Percentiles rank a stretch among this genome's conserved stretches.
phyloP scores from a whole-genome alignment of 1,284 basidiomycete genomes.

The Pseudozyma flocculosa region DNA sequence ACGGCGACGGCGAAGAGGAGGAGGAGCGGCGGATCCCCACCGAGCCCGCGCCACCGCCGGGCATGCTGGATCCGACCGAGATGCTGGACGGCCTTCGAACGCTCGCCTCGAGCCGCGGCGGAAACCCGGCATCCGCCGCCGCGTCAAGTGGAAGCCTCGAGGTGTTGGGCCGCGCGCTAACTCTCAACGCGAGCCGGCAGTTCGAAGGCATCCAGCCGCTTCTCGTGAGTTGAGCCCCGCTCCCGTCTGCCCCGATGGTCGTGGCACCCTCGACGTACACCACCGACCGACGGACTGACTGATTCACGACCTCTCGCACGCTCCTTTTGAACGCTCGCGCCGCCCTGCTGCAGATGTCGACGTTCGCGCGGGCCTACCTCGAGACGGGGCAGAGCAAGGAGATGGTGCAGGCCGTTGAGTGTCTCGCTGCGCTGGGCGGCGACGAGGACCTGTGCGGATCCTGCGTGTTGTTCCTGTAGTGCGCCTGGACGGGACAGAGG shows the following conservation, averaged over 20 bases:
- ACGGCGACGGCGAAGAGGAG: constrained; percentile 32
- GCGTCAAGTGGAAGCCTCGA: neutral
- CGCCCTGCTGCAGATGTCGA: too few species aligned
- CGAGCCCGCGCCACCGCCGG: constrained; percentile 48
- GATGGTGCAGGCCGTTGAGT: constrained; percentile 20
- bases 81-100: constrained; percentile 39
- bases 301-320: neutral
- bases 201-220: constrained; percentile 19
- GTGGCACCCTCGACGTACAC: too few species aligned
- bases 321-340: too few species aligned
- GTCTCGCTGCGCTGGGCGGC: constrained; percentile 14
- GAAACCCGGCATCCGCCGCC: neutral
- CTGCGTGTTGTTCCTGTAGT: constrained; percentile 22
- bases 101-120: constrained; percentile 3
- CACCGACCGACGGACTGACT: too few species aligned
- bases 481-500: too few species aligned
- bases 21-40: constrained; percentile 31
- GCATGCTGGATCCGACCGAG: constrained; percentile 48
- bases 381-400: neutral
- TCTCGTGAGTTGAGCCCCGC: constrained; percentile 9
- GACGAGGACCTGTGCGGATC: constrained; percentile 11
- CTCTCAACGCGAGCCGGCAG: constrained; percentile 17
- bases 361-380: constrained; percentile 5
- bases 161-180: constrained; percentile 10
- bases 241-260: too few species aligned